These are phyloP conservation scores for Bidens hawaiensis DNA, from an alignment of 140 eudicot genomes.

Conservation along the genomic window DNA sequence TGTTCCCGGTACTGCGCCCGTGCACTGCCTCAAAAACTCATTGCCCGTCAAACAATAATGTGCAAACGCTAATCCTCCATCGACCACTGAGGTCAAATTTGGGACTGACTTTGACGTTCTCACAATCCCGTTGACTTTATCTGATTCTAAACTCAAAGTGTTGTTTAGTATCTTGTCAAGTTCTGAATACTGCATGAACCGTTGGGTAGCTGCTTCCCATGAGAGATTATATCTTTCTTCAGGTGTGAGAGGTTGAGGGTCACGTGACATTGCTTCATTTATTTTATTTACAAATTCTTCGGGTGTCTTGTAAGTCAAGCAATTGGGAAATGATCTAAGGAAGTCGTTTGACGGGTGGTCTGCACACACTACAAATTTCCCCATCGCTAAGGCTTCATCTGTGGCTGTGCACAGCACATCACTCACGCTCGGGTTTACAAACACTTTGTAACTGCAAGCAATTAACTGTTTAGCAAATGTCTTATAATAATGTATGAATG, in stretches of 20 bases:
- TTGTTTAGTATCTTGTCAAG: conserved; percentile 49
- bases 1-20: conserved; percentile 76
- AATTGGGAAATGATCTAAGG: conserved; percentile 82
- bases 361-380: conserved; percentile 88
- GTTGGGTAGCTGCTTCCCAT: conserved; percentile 95
- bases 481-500: not conserved
- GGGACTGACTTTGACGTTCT: conserved; percentile 61
- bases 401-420: conserved; percentile 97
- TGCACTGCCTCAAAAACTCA: conserved; percentile 69
- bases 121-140: conserved; percentile 9
- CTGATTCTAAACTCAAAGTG: conserved; percentile 2
- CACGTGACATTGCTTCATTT: conserved; percentile 71
- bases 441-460: conserved; percentile 76
- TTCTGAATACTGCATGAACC: conserved; percentile 84
- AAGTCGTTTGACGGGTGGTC: conserved; percentile 93
- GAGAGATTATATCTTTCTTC: conserved; percentile 73
- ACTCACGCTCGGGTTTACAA: conserved; percentile 87
- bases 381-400: conserved; percentile 97
- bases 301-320: conserved; percentile 73
- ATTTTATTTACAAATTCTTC: conserved; percentile 74
- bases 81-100: conserved; percentile 48
- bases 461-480: not conserved
- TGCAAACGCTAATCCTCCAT: conserved; percentile 81
- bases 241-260: conserved; percentile 83
- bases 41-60: conserved; percentile 77